These are phyloP conservation scores for Penicillium cinerascens DNA, from an alignment of 495 filamentous ascomycete species.

Conservation along the genomic window DNA sequence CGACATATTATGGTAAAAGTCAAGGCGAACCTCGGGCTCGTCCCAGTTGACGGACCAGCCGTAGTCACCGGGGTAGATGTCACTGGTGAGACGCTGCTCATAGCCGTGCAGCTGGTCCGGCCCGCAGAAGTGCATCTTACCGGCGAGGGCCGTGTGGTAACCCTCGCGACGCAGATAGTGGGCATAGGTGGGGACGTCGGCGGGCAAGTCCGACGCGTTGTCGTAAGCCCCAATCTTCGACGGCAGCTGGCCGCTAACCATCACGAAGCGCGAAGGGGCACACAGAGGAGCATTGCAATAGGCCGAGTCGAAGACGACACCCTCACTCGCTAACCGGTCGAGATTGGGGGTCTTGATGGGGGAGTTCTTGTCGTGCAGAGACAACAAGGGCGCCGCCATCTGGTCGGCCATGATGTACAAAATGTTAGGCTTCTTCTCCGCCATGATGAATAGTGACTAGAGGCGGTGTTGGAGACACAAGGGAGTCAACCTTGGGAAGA, in stretches of 20 bases:
- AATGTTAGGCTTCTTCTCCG: slow-evolving; percentile 62
- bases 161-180: slow-evolving; percentile 81
- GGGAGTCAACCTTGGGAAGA: neutral
- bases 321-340: slow-evolving; percentile 69
- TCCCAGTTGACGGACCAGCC: slow-evolving; percentile 93
- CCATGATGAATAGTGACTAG: slow-evolving; percentile 39
- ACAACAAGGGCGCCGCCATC: slow-evolving; percentile 78
- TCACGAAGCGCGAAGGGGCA: slow-evolving; percentile 81
- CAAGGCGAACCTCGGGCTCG: slow-evolving; percentile 72
- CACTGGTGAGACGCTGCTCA: slow-evolving; percentile 80
- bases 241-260: slow-evolving; percentile 83
- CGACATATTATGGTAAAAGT: slow-evolving; percentile 91
- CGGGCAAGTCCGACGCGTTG: slow-evolving; percentile 72
- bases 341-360: slow-evolving; percentile 84
- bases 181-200: slow-evolving; percentile 79
- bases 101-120: slow-evolving; percentile 86
- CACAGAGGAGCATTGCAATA: slow-evolving; percentile 90
- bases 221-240: slow-evolving; percentile 85
- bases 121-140: slow-evolving; percentile 95
- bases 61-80: slow-evolving; percentile 89
- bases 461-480: neutral
- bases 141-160: slow-evolving; percentile 84
- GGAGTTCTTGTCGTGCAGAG: slow-evolving; percentile 75
- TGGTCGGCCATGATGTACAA: slow-evolving; percentile 93
- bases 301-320: slow-evolving; percentile 81